phyloP scores from a whole-genome alignment of 2,329 filamentous ascomycete genomes.

The Xenosphaeropsis pyriputrescens region DNA sequence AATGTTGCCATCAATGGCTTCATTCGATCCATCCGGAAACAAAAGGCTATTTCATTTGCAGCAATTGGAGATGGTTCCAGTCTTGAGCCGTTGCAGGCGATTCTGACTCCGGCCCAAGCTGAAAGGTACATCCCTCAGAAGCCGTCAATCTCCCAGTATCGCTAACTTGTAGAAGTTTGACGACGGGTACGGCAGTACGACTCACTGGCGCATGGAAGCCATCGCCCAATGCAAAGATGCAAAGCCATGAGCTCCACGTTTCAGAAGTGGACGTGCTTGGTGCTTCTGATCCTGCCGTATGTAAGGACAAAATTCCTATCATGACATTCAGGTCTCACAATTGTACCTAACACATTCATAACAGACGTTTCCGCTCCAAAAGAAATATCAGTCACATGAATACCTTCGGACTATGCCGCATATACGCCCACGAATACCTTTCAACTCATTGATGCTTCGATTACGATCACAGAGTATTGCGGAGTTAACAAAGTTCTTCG shows the following conservation, averaged over 20 bases:
- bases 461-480: conserved; percentile 71
- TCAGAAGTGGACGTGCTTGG: conserved; percentile 56
- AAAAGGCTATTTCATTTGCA: conserved; percentile 74
- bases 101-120: conserved; percentile 14
- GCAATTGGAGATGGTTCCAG: conserved; percentile 81
- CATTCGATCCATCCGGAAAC: conserved; percentile 71
- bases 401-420: conserved; percentile 83
- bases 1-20: conserved; percentile 58
- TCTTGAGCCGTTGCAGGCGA: conserved; percentile 53
- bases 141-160: too few relatives aligned
- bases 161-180: conserved; percentile 38
- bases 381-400: conserved; percentile 86
- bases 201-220: conserved; percentile 65
- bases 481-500: conserved; percentile 63
- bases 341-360: conserved; percentile 7
- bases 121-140: conserved; percentile 7
- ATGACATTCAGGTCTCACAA: not conserved
- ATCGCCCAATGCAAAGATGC: conserved; percentile 48
- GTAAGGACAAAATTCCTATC: conserved; percentile 16
- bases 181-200: conserved; percentile 67
- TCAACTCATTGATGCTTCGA: conserved; percentile 67
- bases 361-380: conserved; percentile 84
- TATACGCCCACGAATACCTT: conserved; percentile 65
- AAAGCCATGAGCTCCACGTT: conserved; percentile 72
- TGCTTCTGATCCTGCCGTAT: conserved; percentile 63